Conservation (phyloP, 1,284 basidiomycete genomes). For the Fistulinella staudtii region DNA sequence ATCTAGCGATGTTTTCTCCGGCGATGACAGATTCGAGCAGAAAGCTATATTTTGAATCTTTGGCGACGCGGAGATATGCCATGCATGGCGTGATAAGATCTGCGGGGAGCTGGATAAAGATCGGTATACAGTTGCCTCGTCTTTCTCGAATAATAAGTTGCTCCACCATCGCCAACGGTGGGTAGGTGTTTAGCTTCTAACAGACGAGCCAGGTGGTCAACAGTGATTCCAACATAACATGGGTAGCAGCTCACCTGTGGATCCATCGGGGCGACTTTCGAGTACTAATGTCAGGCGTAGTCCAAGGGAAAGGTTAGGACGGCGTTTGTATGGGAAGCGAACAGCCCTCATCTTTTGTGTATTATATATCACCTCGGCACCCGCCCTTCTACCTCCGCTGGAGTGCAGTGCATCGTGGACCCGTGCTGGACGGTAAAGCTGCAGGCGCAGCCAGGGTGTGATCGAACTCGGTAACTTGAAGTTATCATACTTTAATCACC, state of each 20-base stretch:
- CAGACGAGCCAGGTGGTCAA: conserved; percentile 3
- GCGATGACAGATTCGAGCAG: conserved; percentile 88
- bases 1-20: conserved; percentile 89
- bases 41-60: conserved; percentile 91
- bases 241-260: conserved; percentile 45
- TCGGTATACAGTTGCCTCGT: conserved; percentile 86
- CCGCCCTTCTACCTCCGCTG: conserved; percentile 3
- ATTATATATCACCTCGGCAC: background rate
- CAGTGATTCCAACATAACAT: background rate
- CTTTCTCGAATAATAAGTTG: conserved; percentile 73
- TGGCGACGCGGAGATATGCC: conserved; percentile 90
- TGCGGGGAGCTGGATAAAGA: conserved; percentile 90
- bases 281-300: no score
- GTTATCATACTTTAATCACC: no score
- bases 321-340: conserved; percentile 9
- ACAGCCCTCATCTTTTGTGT: background rate
- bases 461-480: no score
- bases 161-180: conserved; percentile 67
- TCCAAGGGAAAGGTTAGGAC: no score
- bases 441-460: no score
- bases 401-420: background rate
- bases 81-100: conserved; percentile 97
- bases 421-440: no score
- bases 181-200: conserved; percentile 63
- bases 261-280: conserved; percentile 47